Evolutionary conservation across 1,139 yeast species (phyloP), one percentile per base, ranked within the genome.

Genomic region (Chernovozyma sophiae-reginae): DNA sequence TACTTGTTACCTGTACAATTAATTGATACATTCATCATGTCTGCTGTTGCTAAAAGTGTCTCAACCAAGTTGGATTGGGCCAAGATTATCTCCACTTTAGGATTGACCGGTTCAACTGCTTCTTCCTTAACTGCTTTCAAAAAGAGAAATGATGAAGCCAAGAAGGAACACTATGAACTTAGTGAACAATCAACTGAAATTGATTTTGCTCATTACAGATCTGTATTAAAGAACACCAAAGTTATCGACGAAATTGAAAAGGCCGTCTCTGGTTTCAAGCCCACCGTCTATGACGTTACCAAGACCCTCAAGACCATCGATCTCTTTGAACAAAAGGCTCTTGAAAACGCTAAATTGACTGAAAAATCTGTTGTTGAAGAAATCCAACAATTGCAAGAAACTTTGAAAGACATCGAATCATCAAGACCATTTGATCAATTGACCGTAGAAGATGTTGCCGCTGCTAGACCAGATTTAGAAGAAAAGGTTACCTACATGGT

Each of bases 371-470:
- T 92, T 44, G 70, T 81, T 51, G 81, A 82, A 54, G 98, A 92
- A 73, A 76, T 94, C 58, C 70, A 77, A 53, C 90, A 87, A 58
- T 80, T 92, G 62, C 81, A 86, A 66, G 81, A 77, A 65, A 90
- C 98, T 46, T 76, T 92, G 62, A 79, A 79, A 65, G 94, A 92
- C 74, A 94, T 92, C 61, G 95, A 92, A 73, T 70, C 85, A 48
- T 97, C 98, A 46, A 86, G 97, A 76, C 96, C 98, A 56, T 90
- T 92, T 59, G 97, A 87, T 63, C 92, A 92, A 72, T 81, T 92
- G 65, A 90, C 97, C 39, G 92, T 90, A 44, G 96, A 89, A 46
- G 98, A 92, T 55, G 86, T 92, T 51, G 84, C 85, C 58, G 79
- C 81, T 74, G 97, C 97, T 47, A 86, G 92, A 72, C 97, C 98